Percentiles rank a stretch among this genome's conserved stretches.
Evolutionary conservation across 1,284 basidiomycete genomes (phyloP).

Genomic region (Mycena sp.): DNA sequence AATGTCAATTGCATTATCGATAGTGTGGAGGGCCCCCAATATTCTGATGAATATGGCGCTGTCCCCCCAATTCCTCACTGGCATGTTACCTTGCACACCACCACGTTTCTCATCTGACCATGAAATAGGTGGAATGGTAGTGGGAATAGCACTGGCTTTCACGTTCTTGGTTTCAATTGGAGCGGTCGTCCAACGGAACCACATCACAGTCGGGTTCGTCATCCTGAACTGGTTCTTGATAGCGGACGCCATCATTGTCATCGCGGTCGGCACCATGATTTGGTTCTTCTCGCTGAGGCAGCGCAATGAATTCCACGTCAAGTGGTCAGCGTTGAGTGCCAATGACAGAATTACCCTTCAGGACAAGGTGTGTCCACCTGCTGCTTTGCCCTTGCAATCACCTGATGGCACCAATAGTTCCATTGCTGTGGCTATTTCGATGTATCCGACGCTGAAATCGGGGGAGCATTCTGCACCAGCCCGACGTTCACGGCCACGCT

Average conservation of each 20-base stretch:
- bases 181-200: slow-evolving; percentile 75
- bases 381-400: not conserved
- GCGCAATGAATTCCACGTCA: slow-evolving; percentile 67
- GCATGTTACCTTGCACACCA: slow-evolving; percentile 52
- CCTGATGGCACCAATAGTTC: slow-evolving; percentile 53
- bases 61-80: slow-evolving; percentile 61
- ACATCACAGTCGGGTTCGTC: slow-evolving; percentile 72
- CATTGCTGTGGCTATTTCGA: slow-evolving; percentile 87
- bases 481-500: slow-evolving; percentile 57
- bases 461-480: slow-evolving; percentile 70
- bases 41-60: slow-evolving; percentile 78
- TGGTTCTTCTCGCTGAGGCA: slow-evolving; percentile 85
- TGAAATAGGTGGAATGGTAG: slow-evolving; percentile 68
- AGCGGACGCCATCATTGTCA: slow-evolving; percentile 63
- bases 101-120: not conserved
- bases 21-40: slow-evolving; percentile 73
- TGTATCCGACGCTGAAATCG: slow-evolving; percentile 65
- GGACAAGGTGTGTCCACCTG: slow-evolving; percentile 64
- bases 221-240: slow-evolving; percentile 80
- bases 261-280: slow-evolving; percentile 72
- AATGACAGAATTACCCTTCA: slow-evolving; percentile 69
- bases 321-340: slow-evolving; percentile 61
- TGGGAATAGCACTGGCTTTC: slow-evolving; percentile 74
- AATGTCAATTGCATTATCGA: slow-evolving; percentile 70
- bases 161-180: slow-evolving; percentile 76